Evolutionary conservation across 192 early-diverging fungal genomes (phyloP), one percentile per base, ranked within the genome.

Genomic region (Polychytrium aggregatum): DNA sequence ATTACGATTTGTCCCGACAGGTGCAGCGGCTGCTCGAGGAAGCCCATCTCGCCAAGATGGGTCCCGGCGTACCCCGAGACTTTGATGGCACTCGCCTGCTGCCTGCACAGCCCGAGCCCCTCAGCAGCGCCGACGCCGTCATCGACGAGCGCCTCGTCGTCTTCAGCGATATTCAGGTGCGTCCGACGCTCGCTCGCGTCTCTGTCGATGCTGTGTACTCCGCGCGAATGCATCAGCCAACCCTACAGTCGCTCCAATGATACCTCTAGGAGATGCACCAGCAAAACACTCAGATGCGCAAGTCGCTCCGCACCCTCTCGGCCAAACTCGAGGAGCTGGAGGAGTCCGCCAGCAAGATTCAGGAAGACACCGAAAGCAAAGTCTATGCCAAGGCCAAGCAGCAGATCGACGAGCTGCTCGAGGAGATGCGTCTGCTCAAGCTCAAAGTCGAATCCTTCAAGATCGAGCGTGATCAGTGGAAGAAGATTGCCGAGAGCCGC

Each of bases 361-460:
- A 59, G 20, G 63, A 52, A 10, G 56, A 65, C 20, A 53, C 59
- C 14, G 65, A 76, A 22, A 63, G 56, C 27, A 60, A 65, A 29
- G 67, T 63, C 14, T 50, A 65, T 11, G 64, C 65, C 53, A 67
- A 65, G 7, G 72, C 77, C 14, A 56, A 67, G 38, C 60, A 57
- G 31, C 50, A 71, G 22, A 70, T 78, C 29, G 70, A 79, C 52
- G 64, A 53, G 25, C 64, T 79, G 55, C 70, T 74, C 2, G 71
- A 77, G 40, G 65, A 82, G 53, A 71, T 85, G 41, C 63, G 66
- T 24, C 37, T 53, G 18, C 57, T 71, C 11, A 62, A 63, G 10
- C 52, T 59, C 13, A 68, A 74, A 26, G 48, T 74, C 44, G 63
- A 64, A 10, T 62, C 68, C 0, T 72, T 69, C 50, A 66, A 66